Evolutionary conservation across 805 yeast species (phyloP).

Genomic region (Candida chauliodis): DNA sequence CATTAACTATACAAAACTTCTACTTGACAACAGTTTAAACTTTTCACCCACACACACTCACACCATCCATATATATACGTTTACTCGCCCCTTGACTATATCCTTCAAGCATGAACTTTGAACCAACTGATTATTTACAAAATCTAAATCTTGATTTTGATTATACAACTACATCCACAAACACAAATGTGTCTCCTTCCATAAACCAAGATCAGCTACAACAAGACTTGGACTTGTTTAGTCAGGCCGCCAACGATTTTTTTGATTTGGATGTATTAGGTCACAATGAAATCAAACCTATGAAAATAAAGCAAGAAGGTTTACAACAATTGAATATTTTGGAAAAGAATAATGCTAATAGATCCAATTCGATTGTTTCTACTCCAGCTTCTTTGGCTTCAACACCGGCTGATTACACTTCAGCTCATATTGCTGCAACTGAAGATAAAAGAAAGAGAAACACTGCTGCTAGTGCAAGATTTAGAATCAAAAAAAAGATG

Average conservation of each 20-base stretch:
- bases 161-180: slow-evolving; percentile 5
- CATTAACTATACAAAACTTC: no score
- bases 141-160: slow-evolving; percentile 38
- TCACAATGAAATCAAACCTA: slow-evolving; percentile 12
- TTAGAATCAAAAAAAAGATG: slow-evolving; percentile 85
- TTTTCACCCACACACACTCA: background rate
- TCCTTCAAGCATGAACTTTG: slow-evolving; percentile 31
- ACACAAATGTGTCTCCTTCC: slow-evolving; percentile 10
- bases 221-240: slow-evolving; percentile 36
- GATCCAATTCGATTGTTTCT: slow-evolving; percentile 2
- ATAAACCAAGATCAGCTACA: slow-evolving; percentile 23
- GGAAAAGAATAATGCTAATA: background rate
- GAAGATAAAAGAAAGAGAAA: slow-evolving; percentile 79
- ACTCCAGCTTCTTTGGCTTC: background rate
- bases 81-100: background rate
- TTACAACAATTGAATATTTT: background rate
- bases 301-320: slow-evolving; percentile 9
- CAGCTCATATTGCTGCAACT: slow-evolving; percentile 28
- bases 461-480: slow-evolving; percentile 93
- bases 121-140: slow-evolving; percentile 38
- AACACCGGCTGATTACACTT: background rate
- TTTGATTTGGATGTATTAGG: slow-evolving; percentile 11
- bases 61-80: background rate
- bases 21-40: no score
- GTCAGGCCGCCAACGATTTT: slow-evolving; percentile 18